Evolutionary conservation across 2,329 filamentous ascomycete genomes (phyloP).

Genomic region (Calycina herbarum): DNA sequence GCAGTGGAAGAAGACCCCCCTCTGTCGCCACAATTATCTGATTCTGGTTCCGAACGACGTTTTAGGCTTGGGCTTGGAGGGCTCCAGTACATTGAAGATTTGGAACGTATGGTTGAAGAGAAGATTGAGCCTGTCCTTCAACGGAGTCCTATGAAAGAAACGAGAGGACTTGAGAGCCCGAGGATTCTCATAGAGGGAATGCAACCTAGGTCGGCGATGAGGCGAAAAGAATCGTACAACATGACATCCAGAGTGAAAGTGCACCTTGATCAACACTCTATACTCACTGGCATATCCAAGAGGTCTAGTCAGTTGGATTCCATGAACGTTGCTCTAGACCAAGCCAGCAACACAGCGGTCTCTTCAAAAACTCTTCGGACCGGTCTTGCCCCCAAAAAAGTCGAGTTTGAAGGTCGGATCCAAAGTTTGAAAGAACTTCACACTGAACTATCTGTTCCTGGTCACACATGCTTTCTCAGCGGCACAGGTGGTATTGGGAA

Average conservation of each 20-base stretch:
- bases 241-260: not conserved
- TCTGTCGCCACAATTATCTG: slow-evolving; percentile 2
- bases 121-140: not conserved
- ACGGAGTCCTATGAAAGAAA: not conserved
- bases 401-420: slow-evolving; percentile 1
- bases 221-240: not conserved
- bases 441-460: not conserved
- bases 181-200: not conserved
- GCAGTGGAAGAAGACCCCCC: not conserved
- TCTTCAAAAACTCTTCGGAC: not conserved
- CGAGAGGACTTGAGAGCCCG: not conserved
- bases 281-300: not conserved
- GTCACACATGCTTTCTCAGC: slow-evolving; percentile 19
- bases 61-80: slow-evolving; percentile 8
- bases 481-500: slow-evolving; percentile 29
- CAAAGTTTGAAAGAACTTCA: slow-evolving; percentile 2
- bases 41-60: not conserved
- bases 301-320: not conserved
- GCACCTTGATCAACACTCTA: not conserved
- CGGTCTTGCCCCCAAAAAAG: slow-evolving; percentile 5
- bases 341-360: not conserved
- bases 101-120: slow-evolving; percentile 4
- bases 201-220: not conserved
- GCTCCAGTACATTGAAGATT: not conserved
- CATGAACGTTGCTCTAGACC: not conserved